phyloP scores from a whole-genome alignment of 805 yeast genomes.

The Metschnikowia anglica region DNA sequence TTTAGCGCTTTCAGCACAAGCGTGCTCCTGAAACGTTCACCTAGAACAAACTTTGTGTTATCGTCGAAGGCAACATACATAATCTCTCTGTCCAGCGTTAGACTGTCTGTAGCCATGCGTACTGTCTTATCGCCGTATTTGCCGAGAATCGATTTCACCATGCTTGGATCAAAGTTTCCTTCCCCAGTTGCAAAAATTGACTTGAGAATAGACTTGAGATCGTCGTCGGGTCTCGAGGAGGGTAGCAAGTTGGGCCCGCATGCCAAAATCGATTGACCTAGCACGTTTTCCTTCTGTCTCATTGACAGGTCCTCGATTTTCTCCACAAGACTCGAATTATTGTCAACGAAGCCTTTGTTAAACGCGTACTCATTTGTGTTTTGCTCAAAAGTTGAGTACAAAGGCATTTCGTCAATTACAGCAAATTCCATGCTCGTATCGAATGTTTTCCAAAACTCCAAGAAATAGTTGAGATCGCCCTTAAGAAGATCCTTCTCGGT shows the following conservation, averaged over 20 bases:
- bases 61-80: conserved; percentile 43
- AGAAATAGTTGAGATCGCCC: conserved; percentile 50
- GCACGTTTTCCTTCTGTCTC: conserved; percentile 63
- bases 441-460: conserved; percentile 64
- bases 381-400: conserved; percentile 43
- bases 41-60: conserved; percentile 51
- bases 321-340: conserved; percentile 29
- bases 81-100: conserved; percentile 58
- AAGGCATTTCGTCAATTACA: conserved; percentile 33
- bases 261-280: conserved; percentile 48
- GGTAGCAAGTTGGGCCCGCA: conserved; percentile 22
- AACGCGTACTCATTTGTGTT: conserved; percentile 50
- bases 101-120: conserved; percentile 47
- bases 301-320: conserved; percentile 59
- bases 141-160: conserved; percentile 48
- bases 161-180: conserved; percentile 44
- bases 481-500: conserved; percentile 49
- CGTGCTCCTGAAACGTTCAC: conserved; percentile 50
- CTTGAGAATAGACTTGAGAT: conserved; percentile 44
- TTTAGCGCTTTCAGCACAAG: conserved; percentile 39
- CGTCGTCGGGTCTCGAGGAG: conserved; percentile 24
- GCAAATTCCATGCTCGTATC: conserved; percentile 37
- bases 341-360: conserved; percentile 19
- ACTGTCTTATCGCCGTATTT: conserved; percentile 47
- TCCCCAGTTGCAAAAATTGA: conserved; percentile 59